These are phyloP conservation scores for Colletotrichum falcatum DNA, from an alignment of 2,329 filamentous ascomycete genomes.

Conservation along the genomic window DNA sequence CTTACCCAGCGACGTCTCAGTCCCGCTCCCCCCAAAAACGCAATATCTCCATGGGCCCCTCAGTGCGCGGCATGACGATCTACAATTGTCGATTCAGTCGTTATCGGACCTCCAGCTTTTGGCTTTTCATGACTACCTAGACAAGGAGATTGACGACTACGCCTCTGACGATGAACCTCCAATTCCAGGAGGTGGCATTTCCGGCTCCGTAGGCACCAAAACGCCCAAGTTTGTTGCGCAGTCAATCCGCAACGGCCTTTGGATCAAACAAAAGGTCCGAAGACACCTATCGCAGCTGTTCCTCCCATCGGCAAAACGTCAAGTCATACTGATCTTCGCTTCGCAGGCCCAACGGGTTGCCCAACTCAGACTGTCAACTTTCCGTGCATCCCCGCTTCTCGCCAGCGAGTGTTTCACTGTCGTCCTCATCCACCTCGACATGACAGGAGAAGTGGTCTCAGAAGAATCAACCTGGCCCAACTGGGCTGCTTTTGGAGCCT, in stretches of 20 bases:
- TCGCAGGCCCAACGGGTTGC: neutral
- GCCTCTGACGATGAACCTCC: neutral
- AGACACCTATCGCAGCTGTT: neutral
- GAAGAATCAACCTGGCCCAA: neutral
- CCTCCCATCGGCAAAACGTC: neutral
- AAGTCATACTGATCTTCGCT: neutral
- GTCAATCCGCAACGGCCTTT: neutral
- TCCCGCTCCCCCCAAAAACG: neutral
- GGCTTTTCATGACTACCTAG: neutral
- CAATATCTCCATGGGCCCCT: neutral
- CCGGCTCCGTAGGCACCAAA: neutral
- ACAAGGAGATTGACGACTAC: neutral
- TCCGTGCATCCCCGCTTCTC: neutral
- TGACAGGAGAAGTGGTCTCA: neutral
- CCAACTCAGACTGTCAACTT: slow-evolving; percentile 1
- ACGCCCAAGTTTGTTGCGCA: neutral
- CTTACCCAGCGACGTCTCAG: neutral
- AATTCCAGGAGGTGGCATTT: neutral
- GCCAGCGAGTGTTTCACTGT: slow-evolving; percentile 3
- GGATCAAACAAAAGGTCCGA: neutral
- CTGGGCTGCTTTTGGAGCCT: neutral
- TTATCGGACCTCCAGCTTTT: slow-evolving; percentile 1
- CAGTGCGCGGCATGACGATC: neutral
- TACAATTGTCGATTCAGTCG: neutral
- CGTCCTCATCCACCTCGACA: neutral